Percentiles rank a stretch among this genome's conserved stretches.
phyloP scores from a whole-genome alignment of 768 basidiomycete species.

The Cystobasidium tubakii region DNA sequence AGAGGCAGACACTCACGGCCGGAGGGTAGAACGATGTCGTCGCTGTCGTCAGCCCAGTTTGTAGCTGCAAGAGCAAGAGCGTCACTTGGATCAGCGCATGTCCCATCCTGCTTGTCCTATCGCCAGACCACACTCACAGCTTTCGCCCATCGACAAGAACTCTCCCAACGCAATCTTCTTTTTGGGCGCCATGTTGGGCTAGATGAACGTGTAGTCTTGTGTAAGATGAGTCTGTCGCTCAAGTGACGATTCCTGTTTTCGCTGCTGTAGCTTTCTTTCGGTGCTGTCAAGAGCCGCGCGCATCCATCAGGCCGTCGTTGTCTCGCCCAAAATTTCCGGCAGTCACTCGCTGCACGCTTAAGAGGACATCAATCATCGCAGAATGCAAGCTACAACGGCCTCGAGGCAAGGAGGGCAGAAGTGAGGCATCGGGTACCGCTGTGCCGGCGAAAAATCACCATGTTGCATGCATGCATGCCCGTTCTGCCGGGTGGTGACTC shows the following conservation, averaged over 20 bases:
- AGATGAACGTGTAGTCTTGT: not conserved
- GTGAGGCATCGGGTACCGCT: no score
- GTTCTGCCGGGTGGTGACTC: no score
- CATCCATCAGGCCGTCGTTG: no score
- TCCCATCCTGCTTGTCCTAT: not conserved
- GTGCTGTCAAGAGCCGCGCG: no score
- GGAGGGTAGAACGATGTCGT: slow-evolving; percentile 63
- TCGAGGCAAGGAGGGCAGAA: no score
- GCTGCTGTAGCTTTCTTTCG: no score
- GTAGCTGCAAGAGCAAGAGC: not conserved
- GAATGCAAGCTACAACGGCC: no score
- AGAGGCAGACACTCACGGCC: slow-evolving; percentile 66
- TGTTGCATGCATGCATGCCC: no score
- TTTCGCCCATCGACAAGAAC: not conserved
- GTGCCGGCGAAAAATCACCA: no score
- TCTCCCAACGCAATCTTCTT: slow-evolving; percentile 21
- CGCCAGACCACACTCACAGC: not conserved
- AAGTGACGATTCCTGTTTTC: not conserved
- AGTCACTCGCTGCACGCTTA: no score
- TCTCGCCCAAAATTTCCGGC: not conserved
- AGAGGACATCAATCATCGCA: no score
- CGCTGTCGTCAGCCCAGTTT: slow-evolving; percentile 99
- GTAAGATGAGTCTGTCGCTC: no score
- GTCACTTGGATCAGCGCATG: not conserved
- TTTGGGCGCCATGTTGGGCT: slow-evolving; percentile 17